These are phyloP conservation scores for Ambrosiella xylebori DNA, from an alignment of 2,329 filamentous ascomycete genomes.

Conservation along the genomic window DNA sequence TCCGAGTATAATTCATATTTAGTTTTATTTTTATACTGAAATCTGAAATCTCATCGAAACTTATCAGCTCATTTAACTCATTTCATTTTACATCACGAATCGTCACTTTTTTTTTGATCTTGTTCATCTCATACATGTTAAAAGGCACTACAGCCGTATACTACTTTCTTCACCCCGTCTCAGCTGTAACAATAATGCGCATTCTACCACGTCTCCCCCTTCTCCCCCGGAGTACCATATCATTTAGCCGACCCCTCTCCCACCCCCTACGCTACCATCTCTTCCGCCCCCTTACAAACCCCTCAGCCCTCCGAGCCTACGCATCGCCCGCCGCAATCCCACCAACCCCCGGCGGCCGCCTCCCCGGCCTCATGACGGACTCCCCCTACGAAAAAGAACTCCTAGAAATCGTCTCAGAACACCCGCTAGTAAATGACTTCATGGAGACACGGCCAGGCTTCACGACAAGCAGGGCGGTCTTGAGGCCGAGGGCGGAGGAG, in stretches of 20 bases:
- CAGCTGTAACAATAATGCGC: not conserved
- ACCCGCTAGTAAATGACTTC: not conserved
- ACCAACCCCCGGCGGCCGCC: not conserved
- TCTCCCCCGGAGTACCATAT: not conserved
- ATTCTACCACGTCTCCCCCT: not conserved
- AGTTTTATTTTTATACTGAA: too few species aligned
- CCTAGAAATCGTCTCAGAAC: not conserved
- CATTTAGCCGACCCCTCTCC: not conserved
- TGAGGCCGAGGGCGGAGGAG: not conserved
- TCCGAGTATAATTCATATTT: not conserved
- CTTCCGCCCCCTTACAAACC: not conserved
- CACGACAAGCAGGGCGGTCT: conserved; percentile 2
- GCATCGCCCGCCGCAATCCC: not conserved
- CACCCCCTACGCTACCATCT: not conserved
- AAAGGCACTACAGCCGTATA: not conserved
- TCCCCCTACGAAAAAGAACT: conserved; percentile 6
- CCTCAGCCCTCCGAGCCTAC: not conserved
- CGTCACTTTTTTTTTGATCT: not conserved
- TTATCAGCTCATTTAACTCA: too few species aligned
- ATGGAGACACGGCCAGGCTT: not conserved
- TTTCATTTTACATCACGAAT: too few species aligned
- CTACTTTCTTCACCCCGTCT: not conserved
- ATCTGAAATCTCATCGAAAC: too few species aligned
- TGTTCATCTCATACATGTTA: not conserved
- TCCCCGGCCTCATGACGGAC: not conserved